Base-by-base conservation (phyloP, 257 asterid species). In the Ballota nigra region DNA sequence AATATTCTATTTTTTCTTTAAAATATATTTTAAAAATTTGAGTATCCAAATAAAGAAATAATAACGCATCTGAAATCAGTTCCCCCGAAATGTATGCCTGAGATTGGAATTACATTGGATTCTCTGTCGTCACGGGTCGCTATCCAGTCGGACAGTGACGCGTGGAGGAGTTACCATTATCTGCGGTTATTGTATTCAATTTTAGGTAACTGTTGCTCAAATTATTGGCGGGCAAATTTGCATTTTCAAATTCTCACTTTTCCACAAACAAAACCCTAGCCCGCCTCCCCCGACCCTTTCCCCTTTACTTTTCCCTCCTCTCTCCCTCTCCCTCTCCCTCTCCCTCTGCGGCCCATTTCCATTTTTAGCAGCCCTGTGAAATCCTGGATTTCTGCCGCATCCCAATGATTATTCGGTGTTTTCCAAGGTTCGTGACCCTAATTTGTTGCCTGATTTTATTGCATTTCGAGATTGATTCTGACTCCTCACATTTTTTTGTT, bases 141-240 rank as follows among this genome's bases (percentile, higher is more conserved):
- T 1, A 40, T 26, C 88, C 75, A 79, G 82, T 83, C 2, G 28
- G 1, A 38, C 4, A 1, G 1, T 7, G 81, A 58, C 75, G 49
- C 2, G 58, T 74, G 73, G 15, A 19, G 53, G 6, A 52, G 43
- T 3, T 40, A 8, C 69, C 63, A 76, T 23, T 23, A 6, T 47
- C 45, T 77, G 66, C 81, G 70, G 77, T 75, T 69, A 58, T 66
- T 56, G 24, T 33, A 58, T 59, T 65, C 20, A 53, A 51, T 28
- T 55, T 75, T 26, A 26, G 76, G 91, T 63, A 87, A 84, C 87
- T 79, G 90, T 78, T 84, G 76, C 78, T 66, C 73, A 52, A 78
- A 82, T 70, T 53, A 63, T 76, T 89, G 96, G 96, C 96, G 96
- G 96, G 96, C 89, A 83, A 78, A 73, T 61, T 71, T 69, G 69